These are phyloP conservation scores for Cryptomeria japonica DNA, from an alignment of 75 land plant species.

Conservation along the genomic window DNA sequence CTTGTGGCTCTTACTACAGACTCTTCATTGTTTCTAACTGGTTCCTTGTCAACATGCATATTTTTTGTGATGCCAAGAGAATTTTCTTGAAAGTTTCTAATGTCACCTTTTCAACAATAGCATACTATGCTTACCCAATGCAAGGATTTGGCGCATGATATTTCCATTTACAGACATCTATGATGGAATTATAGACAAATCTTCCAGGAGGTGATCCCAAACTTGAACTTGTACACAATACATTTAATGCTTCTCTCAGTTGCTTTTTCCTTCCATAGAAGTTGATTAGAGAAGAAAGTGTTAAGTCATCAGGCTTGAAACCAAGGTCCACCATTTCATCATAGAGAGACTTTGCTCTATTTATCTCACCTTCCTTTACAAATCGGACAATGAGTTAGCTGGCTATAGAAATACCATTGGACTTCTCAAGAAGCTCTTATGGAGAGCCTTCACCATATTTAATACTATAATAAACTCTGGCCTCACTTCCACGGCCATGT, in stretches of 20 bases:
- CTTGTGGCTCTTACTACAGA: too few species aligned
- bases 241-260: constrained; percentile 44
- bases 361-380: constrained; percentile 56
- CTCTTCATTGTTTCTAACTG: too few species aligned
- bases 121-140: too few species aligned
- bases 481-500: too few species aligned
- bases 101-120: too few species aligned
- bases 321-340: constrained; percentile 38
- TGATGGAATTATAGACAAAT: constrained; percentile 47
- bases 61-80: too few species aligned
- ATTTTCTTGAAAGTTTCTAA: too few species aligned
- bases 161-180: constrained; percentile 74
- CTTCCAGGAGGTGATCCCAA: constrained; percentile 22
- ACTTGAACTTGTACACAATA: constrained; percentile 28
- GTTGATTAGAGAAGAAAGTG: constrained; percentile 50
- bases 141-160: too few species aligned
- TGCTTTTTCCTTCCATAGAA: constrained; percentile 57
- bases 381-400: constrained; percentile 55
- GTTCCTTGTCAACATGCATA: too few species aligned
- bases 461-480: too few species aligned
- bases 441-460: too few species aligned
- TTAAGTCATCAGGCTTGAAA: constrained; percentile 29
- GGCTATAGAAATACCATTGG: constrained; percentile 30
- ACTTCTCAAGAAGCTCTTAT: constrained; percentile 40
- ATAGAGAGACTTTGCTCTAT: constrained; percentile 47